Evolutionary conservation across 2,329 filamentous ascomycete species (phyloP).

Genomic region (Xylariaceae sp.): DNA sequence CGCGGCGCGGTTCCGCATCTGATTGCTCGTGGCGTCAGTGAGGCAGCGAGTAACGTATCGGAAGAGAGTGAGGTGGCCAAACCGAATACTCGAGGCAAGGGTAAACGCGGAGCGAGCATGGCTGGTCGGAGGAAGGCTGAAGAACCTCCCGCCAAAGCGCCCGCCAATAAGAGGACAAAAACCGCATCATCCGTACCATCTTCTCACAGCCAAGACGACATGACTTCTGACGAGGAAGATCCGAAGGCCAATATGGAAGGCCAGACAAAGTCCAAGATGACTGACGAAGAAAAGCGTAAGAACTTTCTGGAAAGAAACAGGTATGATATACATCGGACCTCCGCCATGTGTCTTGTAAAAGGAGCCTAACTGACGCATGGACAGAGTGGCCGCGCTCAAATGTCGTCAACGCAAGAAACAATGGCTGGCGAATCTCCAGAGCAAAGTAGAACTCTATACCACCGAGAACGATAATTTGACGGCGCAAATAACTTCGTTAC

Average conservation of each 20-base stretch:
- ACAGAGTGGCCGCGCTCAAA: slow-evolving; percentile 91
- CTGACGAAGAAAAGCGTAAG: slow-evolving; percentile 95
- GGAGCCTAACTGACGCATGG: neutral
- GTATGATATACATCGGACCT: slow-evolving; percentile 46
- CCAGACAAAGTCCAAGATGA: slow-evolving; percentile 73
- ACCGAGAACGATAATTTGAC: slow-evolving; percentile 86
- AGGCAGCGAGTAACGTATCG: slow-evolving; percentile 63
- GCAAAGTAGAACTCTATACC: slow-evolving; percentile 89
- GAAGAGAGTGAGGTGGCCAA: slow-evolving; percentile 68
- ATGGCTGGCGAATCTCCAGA: slow-evolving; percentile 91
- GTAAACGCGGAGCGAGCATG: slow-evolving; percentile 51
- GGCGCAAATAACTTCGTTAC: slow-evolving; percentile 73
- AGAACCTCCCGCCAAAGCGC: slow-evolving; percentile 54
- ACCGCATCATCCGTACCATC: slow-evolving; percentile 32
- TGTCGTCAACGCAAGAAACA: slow-evolving; percentile 98
- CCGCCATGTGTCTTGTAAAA: no score
- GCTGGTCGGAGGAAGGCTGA: slow-evolving; percentile 79
- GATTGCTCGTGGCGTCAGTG: slow-evolving; percentile 55
- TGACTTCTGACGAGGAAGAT: slow-evolving; percentile 48
- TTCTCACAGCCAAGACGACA: slow-evolving; percentile 36
- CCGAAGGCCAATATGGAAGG: slow-evolving; percentile 49
- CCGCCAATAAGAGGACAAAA: slow-evolving; percentile 67
- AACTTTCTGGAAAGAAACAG: slow-evolving; percentile 96
- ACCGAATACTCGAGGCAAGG: slow-evolving; percentile 59
- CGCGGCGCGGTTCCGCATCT: slow-evolving; percentile 42